Conservation (phyloP, 129 eudicot species). For the Lonicera japonica region DNA sequence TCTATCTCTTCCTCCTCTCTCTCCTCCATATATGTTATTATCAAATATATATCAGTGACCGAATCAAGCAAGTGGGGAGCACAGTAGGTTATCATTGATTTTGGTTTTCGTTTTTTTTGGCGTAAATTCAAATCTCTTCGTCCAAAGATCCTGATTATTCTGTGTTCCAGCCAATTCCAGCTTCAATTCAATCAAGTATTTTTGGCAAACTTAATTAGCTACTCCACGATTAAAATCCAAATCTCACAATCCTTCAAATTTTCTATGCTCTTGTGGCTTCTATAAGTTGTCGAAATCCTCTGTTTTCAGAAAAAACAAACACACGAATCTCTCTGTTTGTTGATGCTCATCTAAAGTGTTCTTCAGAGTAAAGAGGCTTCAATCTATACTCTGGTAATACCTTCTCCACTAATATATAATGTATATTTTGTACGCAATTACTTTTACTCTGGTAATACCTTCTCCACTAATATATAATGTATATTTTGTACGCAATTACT, state of each 20-base stretch:
- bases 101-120: neutral
- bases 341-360: neutral
- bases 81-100: neutral
- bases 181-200: neutral
- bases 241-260: neutral
- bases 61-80: neutral
- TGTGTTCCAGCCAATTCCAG: neutral
- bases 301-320: neutral
- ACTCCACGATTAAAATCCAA: neutral
- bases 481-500: too few species aligned
- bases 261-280: neutral
- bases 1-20: too few species aligned
- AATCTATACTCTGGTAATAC: neutral
- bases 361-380: neutral
- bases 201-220: neutral
- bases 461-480: too few species aligned
- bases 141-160: neutral
- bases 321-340: neutral
- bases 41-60: neutral
- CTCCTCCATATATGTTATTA: too few species aligned
- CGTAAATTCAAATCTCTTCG: neutral
- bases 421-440: neutral
- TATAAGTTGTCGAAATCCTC: neutral
- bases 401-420: neutral
- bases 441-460: neutral